Evolutionary conservation across 169 alveolate genomes (phyloP), one percentile per base, ranked within the genome.

Genomic region (Plasmodium billcollinsi): DNA sequence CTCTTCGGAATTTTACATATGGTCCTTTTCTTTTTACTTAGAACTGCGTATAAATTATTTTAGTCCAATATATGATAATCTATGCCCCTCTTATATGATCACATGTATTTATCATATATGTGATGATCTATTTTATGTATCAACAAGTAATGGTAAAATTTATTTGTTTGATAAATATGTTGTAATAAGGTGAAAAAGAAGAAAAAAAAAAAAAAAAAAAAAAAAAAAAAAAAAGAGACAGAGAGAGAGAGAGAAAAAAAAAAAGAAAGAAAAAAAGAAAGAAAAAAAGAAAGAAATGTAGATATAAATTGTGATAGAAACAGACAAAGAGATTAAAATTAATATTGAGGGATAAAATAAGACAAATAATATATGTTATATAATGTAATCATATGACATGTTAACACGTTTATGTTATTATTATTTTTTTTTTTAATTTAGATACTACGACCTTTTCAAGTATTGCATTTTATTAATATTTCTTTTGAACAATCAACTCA

Each of bases 401-500:
- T 39, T 18, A 6, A 56, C 21, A 15, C 2, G 65, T 15, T 6
- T 56, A 56, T 56, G 6, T 56, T 18, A 18, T 2, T 56, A 12
- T 56, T 14, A 26, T 56, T 5, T 56, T 18, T 63, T 33, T 15
- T 63, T 15, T 33, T 63, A 20, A 20, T 15, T 26, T 15, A 63
- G 73, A 63, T 63, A 63, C 24, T 26, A 26, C 8, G 73, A 63
- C 20, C 7, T 63, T 7, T 63, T 20, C 29, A 63, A 63, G 18
- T 15, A 39, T 15, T 63, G 73, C 1, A 63, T 63, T 12, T 20
- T 7, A 63, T 11, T 63, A 9, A 9, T 63, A 33, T 63, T 18
- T 14, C 29, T 63, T 15, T 18, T 63, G 12, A 39, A 63, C 14
- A 63, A 63, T 63, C 11, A 20, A 33, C 49, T 63, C 2, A 33